phyloP scores from a whole-genome alignment of 768 basidiomycete species.

The Phlebiopsis flavidoalba region DNA sequence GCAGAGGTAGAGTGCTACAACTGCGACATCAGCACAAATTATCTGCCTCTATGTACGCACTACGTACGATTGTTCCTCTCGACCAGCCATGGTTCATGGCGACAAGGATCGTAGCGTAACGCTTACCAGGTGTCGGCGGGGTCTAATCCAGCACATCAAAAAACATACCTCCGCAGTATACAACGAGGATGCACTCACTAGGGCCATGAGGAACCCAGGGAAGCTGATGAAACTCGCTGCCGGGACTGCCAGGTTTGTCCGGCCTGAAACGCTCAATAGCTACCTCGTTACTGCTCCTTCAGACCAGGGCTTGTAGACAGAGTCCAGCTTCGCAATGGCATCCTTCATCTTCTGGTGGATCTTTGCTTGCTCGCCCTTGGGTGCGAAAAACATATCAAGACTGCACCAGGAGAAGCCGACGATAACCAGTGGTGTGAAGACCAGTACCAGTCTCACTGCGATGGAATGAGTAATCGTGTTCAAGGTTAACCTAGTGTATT shows the following conservation, averaged over 20 bases:
- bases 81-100: conserved; percentile 24
- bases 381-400: conserved; percentile 17
- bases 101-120: conserved; percentile 22
- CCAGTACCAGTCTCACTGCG: conserved; percentile 19
- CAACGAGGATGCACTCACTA: conserved; percentile 15
- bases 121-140: conserved; percentile 13
- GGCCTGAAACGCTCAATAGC: conserved; percentile 29
- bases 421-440: conserved; percentile 24
- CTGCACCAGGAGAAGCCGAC: conserved; percentile 21
- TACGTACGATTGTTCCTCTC: conserved; percentile 23
- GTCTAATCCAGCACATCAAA: conserved; percentile 1
- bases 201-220: conserved; percentile 19
- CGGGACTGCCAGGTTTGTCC: conserved; percentile 16
- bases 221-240: conserved; percentile 27
- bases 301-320: conserved; percentile 28
- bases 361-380: conserved; percentile 11
- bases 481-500: neutral
- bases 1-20: conserved; percentile 18
- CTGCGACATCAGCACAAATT: neutral
- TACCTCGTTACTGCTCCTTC: conserved; percentile 35
- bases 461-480: neutral
- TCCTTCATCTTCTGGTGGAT: conserved; percentile 4
- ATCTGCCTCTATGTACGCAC: neutral
- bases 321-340: conserved; percentile 2
- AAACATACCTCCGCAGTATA: neutral